These are phyloP conservation scores for Stachybotrys chartarum DNA, from an alignment of 2,329 filamentous ascomycete species.

Conservation along the genomic window DNA sequence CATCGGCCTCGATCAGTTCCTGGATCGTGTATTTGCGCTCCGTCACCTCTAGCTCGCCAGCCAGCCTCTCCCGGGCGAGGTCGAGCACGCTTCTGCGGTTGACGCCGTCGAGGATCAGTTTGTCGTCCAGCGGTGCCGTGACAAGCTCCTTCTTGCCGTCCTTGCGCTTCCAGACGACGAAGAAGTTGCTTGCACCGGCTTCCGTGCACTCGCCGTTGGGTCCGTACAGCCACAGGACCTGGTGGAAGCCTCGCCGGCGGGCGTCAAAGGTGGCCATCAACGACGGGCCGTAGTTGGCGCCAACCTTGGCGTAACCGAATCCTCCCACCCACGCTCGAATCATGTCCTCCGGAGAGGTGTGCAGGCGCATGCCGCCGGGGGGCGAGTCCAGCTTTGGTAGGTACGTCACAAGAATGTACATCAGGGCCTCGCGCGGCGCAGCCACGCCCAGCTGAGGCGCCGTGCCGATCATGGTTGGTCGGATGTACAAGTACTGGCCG, in stretches of 20 bases:
- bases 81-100: constrained; percentile 77
- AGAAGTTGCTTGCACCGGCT: constrained; percentile 89
- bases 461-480: constrained; percentile 80
- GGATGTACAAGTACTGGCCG: constrained; percentile 73
- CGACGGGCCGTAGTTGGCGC: constrained; percentile 86
- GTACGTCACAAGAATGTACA: constrained; percentile 71
- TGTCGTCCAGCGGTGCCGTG: constrained; percentile 75
- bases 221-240: constrained; percentile 92
- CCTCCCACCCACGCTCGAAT: constrained; percentile 90
- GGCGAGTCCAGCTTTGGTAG: constrained; percentile 50
- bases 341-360: constrained; percentile 74
- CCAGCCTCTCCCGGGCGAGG: constrained; percentile 57
- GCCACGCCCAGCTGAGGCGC: constrained; percentile 75
- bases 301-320: constrained; percentile 86
- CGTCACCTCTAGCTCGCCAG: constrained; percentile 58
- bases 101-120: constrained; percentile 80
- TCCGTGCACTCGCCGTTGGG: constrained; percentile 74
- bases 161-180: constrained; percentile 62
- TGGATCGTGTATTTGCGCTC: constrained; percentile 78
- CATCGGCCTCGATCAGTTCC: constrained; percentile 64
- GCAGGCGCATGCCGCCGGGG: constrained; percentile 58
- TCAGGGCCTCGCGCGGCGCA: constrained; percentile 71
- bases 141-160: constrained; percentile 56
- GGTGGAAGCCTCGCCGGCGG: constrained; percentile 65
- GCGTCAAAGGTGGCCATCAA: constrained; percentile 75